A percentile compares a stretch with the other conserved stretches of the same genome.
phyloP scores from a whole-genome alignment of 2,329 filamentous ascomycete species.

The Fusarium annulatum region DNA sequence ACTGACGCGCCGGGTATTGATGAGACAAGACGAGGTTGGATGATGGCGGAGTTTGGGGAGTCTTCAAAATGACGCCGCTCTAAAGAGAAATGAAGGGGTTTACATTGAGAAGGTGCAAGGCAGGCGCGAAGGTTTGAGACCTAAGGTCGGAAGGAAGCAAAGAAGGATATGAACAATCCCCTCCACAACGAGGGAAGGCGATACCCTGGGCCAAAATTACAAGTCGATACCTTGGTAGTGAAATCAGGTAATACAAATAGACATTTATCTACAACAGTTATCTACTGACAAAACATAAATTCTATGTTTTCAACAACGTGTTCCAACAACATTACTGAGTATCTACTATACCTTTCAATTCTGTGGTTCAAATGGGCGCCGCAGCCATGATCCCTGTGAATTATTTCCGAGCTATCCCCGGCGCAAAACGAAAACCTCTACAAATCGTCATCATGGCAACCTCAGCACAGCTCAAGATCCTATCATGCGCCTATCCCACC shows the following conservation, averaged over 20 bases:
- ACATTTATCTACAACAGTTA: not conserved
- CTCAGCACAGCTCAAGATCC: not conserved
- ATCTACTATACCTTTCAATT: not conserved
- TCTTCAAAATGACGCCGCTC: slow-evolving; percentile 16
- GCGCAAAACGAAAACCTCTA: slow-evolving; percentile 32
- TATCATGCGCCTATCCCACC: slow-evolving; percentile 30
- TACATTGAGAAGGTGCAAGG: slow-evolving; percentile 15
- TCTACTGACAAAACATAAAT: not conserved
- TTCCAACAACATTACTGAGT: not conserved
- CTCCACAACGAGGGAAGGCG: slow-evolving; percentile 43
- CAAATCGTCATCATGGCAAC: slow-evolving; percentile 32
- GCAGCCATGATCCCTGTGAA: not conserved
- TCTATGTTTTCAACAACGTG: not conserved
- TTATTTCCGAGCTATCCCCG: slow-evolving; percentile 42
- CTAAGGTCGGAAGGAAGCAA: slow-evolving; percentile 7
- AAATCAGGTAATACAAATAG: slow-evolving; percentile 29
- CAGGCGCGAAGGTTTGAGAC: not conserved
- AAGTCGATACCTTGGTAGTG: slow-evolving; percentile 12
- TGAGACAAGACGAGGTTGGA: slow-evolving; percentile 2
- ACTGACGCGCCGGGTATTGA: slow-evolving; percentile 8
- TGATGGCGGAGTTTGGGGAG: slow-evolving; percentile 25
- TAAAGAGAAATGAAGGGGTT: slow-evolving; percentile 1
- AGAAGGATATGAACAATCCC: slow-evolving; percentile 28
- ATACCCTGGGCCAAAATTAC: slow-evolving; percentile 40
- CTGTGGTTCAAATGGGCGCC: not conserved